Evolutionary conservation across 768 basidiomycete species (phyloP).

Genomic region (Serendipita vermifera): DNA sequence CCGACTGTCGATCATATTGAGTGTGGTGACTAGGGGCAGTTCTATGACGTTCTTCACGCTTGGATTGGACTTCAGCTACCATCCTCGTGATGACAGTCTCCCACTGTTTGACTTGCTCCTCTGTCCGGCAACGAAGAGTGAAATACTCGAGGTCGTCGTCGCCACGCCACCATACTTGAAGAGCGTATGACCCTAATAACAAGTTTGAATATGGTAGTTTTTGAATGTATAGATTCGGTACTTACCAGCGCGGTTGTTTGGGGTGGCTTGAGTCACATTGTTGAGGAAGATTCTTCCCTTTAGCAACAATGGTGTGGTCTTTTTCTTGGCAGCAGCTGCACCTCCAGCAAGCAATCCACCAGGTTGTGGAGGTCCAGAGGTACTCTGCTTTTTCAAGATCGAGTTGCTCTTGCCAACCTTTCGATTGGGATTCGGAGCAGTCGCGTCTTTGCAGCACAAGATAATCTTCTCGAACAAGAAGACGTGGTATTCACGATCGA

Average conservation of each 20-base stretch:
- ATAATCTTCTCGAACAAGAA: constrained; percentile 99
- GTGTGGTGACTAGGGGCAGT: constrained; percentile 28
- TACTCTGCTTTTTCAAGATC: constrained; percentile 69
- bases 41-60: constrained; percentile 32
- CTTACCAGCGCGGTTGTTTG: constrained; percentile 52
- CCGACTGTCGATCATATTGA: constrained; percentile 23
- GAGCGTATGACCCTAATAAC: constrained; percentile 47
- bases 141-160: constrained; percentile 91
- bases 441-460: constrained; percentile 91
- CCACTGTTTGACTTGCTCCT: constrained; percentile 91
- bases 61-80: constrained; percentile 44
- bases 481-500: constrained; percentile 95
- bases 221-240: constrained; percentile 16
- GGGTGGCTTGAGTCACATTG: constrained; percentile 76
- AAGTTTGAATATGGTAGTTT: background rate
- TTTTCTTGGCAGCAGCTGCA: constrained; percentile 47
- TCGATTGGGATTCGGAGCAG: constrained; percentile 43
- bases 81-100: constrained; percentile 78
- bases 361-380: constrained; percentile 28
- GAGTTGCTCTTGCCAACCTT: constrained; percentile 77
- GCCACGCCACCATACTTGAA: constrained; percentile 89
- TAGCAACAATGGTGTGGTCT: constrained; percentile 67
- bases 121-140: constrained; percentile 80
- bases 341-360: constrained; percentile 33
- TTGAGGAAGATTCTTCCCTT: constrained; percentile 97